phyloP scores from a whole-genome alignment of 306 rosid species.

The Argentina anserina region DNA sequence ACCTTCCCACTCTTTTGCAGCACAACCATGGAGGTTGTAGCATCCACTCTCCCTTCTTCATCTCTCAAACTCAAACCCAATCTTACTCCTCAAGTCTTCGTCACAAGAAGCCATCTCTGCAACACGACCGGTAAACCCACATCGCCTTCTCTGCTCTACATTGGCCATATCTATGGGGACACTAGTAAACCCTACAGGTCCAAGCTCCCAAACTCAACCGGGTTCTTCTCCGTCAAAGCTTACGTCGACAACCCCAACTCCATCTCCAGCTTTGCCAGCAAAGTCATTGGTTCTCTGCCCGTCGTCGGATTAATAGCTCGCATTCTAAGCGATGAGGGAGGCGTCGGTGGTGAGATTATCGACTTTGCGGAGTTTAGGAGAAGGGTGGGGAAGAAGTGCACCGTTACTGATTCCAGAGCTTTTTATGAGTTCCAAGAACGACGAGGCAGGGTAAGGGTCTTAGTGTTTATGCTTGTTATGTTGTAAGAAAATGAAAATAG shows the following conservation, averaged over 20 bases:
- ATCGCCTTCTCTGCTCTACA: slow-evolving; percentile 35
- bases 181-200: slow-evolving; percentile 22
- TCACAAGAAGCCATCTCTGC: slow-evolving; percentile 18
- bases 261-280: slow-evolving; percentile 53
- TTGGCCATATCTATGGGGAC: slow-evolving; percentile 41
- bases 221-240: slow-evolving; percentile 44
- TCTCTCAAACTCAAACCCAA: slow-evolving; percentile 33
- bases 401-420: slow-evolving; percentile 56
- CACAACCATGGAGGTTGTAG: slow-evolving; percentile 47
- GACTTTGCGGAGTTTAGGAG: slow-evolving; percentile 90
- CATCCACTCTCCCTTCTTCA: slow-evolving; percentile 29
- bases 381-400: slow-evolving; percentile 77
- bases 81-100: slow-evolving; percentile 15
- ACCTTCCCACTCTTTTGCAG: slow-evolving; percentile 10
- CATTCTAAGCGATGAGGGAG: slow-evolving; percentile 80
- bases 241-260: slow-evolving; percentile 78
- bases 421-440: slow-evolving; percentile 71
- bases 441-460: slow-evolving; percentile 53
- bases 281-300: slow-evolving; percentile 83
- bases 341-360: slow-evolving; percentile 69
- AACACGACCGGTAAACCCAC: slow-evolving; percentile 32
- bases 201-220: slow-evolving; percentile 13
- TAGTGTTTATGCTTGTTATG: not conserved
- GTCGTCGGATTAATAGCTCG: slow-evolving; percentile 78
- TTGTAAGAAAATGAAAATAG: not conserved